These are phyloP conservation scores for Paramecium tetraurelia DNA, from an alignment of 73 alveolate genomes.

Conservation along the genomic window DNA sequence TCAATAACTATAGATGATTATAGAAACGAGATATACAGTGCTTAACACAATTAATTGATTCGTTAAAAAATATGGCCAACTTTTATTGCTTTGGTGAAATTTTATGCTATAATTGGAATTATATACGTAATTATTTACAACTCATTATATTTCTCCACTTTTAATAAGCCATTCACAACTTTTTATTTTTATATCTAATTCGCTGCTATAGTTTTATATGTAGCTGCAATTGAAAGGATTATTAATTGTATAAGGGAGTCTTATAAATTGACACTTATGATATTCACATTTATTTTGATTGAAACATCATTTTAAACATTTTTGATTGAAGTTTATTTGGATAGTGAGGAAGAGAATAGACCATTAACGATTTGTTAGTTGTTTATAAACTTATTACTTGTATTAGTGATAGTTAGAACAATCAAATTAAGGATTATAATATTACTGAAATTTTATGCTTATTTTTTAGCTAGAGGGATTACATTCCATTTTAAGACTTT, in stretches of 20 bases:
- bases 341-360: neutral
- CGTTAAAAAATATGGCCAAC: neutral
- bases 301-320: neutral
- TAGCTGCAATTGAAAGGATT: neutral
- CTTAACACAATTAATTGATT: neutral
- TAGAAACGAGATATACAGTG: neutral
- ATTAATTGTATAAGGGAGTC: neutral
- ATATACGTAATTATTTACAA: neutral
- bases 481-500: neutral
- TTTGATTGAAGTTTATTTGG: neutral
- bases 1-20: neutral
- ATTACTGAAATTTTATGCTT: neutral
- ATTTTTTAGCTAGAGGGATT: neutral
- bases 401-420: neutral
- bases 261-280: neutral
- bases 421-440: neutral
- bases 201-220: neutral
- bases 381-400: neutral
- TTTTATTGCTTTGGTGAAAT: neutral
- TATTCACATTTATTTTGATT: neutral
- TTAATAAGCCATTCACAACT: neutral
- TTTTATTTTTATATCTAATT: neutral
- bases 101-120: neutral
- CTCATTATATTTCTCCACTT: neutral
- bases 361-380: neutral